phyloP scores from a whole-genome alignment of 495 filamentous ascomycete genomes.

The Aspergillus sclerotioniger region DNA sequence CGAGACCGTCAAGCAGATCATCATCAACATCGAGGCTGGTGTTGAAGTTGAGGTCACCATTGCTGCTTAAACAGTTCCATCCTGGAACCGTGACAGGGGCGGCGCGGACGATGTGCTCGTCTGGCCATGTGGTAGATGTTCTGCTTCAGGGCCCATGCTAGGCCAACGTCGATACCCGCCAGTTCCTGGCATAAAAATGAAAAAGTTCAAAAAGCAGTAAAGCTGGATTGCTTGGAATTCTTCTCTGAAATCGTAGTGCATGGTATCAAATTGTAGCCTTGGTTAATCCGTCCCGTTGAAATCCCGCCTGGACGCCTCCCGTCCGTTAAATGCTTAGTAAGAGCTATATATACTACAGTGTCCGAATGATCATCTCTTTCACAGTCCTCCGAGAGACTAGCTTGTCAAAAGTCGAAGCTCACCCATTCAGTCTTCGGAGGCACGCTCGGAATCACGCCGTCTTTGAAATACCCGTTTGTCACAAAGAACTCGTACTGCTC shows the following conservation, averaged over 20 bases:
- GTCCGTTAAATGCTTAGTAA: background rate
- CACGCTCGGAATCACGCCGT: slow-evolving; percentile 63
- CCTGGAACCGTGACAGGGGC: slow-evolving; percentile 18
- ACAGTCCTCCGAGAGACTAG: slow-evolving; percentile 7
- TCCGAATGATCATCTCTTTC: background rate
- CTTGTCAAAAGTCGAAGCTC: slow-evolving; percentile 60
- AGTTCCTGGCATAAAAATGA: slow-evolving; percentile 36
- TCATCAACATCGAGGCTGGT: slow-evolving; percentile 99
- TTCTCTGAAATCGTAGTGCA: slow-evolving; percentile 5
- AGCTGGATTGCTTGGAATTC: slow-evolving; percentile 6
- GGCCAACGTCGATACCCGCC: slow-evolving; percentile 33
- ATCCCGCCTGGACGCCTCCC: slow-evolving; percentile 6
- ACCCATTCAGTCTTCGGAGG: slow-evolving; percentile 74
- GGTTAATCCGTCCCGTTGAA: background rate
- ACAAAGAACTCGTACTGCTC: slow-evolving; percentile 59
- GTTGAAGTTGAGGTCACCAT: slow-evolving; percentile 99
- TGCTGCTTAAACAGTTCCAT: slow-evolving; percentile 71
- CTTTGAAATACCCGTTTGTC: slow-evolving; percentile 60
- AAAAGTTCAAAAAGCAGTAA: slow-evolving; percentile 36
- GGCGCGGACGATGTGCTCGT: slow-evolving; percentile 17
- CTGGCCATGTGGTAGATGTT: slow-evolving; percentile 21
- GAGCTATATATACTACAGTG: slow-evolving; percentile 6
- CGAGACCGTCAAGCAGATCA: slow-evolving; percentile 99
- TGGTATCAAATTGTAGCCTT: background rate
- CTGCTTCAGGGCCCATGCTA: slow-evolving; percentile 17